phyloP scores from a whole-genome alignment of 768 basidiomycete genomes.

The Rhodotorula toruloides region DNA sequence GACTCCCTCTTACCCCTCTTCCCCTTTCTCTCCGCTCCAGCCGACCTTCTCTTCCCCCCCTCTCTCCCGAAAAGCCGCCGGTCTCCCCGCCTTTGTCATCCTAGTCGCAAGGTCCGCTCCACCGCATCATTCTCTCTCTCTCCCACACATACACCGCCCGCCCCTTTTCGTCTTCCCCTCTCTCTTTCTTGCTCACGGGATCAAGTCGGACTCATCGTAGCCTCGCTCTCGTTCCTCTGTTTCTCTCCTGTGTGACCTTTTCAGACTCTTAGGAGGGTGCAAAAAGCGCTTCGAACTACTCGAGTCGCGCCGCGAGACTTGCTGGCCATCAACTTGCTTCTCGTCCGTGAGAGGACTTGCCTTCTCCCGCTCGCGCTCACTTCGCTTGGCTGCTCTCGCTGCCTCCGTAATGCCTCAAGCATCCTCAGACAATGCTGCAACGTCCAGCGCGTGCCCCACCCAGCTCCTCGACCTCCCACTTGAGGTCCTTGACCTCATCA shows the following conservation, averaged over 20 bases:
- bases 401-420: neutral
- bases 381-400: neutral
- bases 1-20: neutral
- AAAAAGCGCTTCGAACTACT: constrained; percentile 4
- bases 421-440: too few species aligned
- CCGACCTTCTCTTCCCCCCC: neutral
- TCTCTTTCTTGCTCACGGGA: neutral
- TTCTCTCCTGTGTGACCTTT: neutral
- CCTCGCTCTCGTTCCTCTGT: neutral
- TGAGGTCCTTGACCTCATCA: constrained; percentile 1
- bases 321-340: neutral
- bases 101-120: too few species aligned
- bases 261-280: neutral
- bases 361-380: neutral
- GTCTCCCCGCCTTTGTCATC: too few species aligned
- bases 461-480: constrained; percentile 2
- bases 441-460: neutral
- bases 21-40: neutral
- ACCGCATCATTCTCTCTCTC: neutral
- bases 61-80: neutral
- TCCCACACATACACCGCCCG: neutral
- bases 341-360: too few species aligned
- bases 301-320: too few species aligned
- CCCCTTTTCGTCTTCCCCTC: neutral
- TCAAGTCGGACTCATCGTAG: neutral